Percentiles rank a stretch among this genome's conserved stretches.
These are phyloP conservation scores for Oryza glumipatula DNA, from an alignment of 176 grass and related monocot genomes.

Conservation along the genomic window DNA sequence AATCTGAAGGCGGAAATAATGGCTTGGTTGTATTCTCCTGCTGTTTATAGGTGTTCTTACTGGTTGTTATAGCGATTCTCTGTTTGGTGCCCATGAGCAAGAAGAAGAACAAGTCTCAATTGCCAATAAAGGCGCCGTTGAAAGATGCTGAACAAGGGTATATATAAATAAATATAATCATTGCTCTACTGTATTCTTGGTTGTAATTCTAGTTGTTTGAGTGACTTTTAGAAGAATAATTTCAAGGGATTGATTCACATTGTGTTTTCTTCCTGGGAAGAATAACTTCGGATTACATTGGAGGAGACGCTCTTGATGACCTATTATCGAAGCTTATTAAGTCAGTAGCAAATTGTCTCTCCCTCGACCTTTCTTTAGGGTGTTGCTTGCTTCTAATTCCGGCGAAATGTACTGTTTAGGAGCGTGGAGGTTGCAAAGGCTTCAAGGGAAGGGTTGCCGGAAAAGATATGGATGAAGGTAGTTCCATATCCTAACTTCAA, in stretches of 20 bases:
- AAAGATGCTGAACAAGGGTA: slow-evolving; percentile 33
- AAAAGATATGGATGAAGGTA: slow-evolving; percentile 99
- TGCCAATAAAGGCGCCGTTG: slow-evolving; percentile 22
- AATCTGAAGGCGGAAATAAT: no score
- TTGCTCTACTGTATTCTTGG: not conserved
- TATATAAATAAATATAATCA: not conserved
- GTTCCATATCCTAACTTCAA: not conserved
- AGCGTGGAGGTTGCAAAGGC: slow-evolving; percentile 70
- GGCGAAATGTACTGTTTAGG: slow-evolving; percentile 39
- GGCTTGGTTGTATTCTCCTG: not conserved
- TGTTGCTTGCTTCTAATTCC: slow-evolving; percentile 26
- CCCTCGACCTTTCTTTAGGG: not conserved
- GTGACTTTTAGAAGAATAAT: not conserved
- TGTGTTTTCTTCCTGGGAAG: slow-evolving; percentile 19
- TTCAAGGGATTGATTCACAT: not conserved
- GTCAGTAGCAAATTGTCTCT: slow-evolving; percentile 21
- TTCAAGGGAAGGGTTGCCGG: slow-evolving; percentile 64
- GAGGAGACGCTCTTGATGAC: slow-evolving; percentile 62
- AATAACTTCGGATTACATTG: slow-evolving; percentile 46
- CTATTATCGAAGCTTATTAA: slow-evolving; percentile 60
- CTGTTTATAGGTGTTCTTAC: not conserved
- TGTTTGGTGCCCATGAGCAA: slow-evolving; percentile 41
- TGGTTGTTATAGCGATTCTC: not conserved
- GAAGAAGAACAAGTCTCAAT: slow-evolving; percentile 41
- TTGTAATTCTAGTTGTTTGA: not conserved